Base-by-base conservation (phyloP, 2,329 filamentous ascomycete genomes). In the Sarocladium brachiariae region DNA sequence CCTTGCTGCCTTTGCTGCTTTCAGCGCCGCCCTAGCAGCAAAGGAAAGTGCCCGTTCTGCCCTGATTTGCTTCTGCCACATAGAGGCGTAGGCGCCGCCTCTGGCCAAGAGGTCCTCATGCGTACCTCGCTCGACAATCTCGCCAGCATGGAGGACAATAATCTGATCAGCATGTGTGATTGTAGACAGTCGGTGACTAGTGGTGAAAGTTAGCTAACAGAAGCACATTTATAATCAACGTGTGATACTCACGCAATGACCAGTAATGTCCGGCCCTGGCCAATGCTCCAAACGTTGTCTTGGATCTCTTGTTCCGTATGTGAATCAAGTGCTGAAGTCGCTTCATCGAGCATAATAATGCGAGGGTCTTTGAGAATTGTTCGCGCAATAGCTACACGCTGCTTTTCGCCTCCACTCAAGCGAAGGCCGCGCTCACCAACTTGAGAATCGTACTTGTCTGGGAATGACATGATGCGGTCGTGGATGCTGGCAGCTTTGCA, bases 291-390 rank as follows among this genome's bases (percentile, higher is more conserved):
- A 27, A 99, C 79, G 31, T 91, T 90, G 53, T 86, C 81, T 67
- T 96, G 91, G 53, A 96, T 96, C 63, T 95, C 87, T 65, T 95
- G 87, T 66, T 96, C 91, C 0, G 91, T 96, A 57, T 93, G 88
- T 0, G 89, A 90, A 64, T 96, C 91, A 25, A 96, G 74, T 9
- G 91, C 90, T 30, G 91, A 92, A 1, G 90, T 96, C 11, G 91
- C 91, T 68, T 96, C 91, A 64, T 96, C 91, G 34, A 96, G 75
- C 70, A 96, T 86, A 62, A 96, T 95, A 61, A 96, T 91, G 49
- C 86, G 84, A 1, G 91, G 90, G 58, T 95, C 83, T 69, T 96
- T 96, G 57, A 96, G 76, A 56, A 96, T 93, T 0, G 91, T 95
- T 50, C 91, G 84, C 18, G 91, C 91, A 66, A 96, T 96, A 2